Evolutionary conservation across 2,329 filamentous ascomycete species (phyloP).

Genomic region (Aciculosporium take): DNA sequence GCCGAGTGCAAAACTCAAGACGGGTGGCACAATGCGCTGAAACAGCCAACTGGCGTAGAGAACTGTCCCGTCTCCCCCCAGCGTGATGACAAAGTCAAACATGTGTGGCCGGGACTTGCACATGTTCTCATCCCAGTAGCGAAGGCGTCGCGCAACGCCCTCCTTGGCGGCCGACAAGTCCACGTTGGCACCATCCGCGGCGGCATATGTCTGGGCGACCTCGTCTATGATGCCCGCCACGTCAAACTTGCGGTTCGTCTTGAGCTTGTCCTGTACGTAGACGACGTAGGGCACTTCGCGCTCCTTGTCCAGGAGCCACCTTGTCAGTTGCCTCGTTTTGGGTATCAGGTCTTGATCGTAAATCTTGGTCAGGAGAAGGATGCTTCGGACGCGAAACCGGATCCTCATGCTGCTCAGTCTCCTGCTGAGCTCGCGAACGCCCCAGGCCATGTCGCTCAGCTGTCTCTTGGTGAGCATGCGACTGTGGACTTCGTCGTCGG

Average conservation of each 20-base stretch:
- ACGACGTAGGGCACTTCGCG: slow-evolving; percentile 57
- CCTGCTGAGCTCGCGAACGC: slow-evolving; percentile 79
- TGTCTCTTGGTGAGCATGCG: slow-evolving; percentile 90
- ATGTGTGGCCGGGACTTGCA: slow-evolving; percentile 66
- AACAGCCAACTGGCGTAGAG: slow-evolving; percentile 95
- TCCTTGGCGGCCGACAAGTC: slow-evolving; percentile 20
- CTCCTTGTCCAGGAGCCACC: slow-evolving; percentile 67
- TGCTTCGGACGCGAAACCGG: slow-evolving; percentile 63
- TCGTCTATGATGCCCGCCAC: slow-evolving; percentile 52
- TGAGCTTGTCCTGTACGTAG: slow-evolving; percentile 67
- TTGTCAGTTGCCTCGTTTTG: slow-evolving; percentile 61
- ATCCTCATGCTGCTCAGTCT: slow-evolving; percentile 71
- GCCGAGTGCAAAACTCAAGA: slow-evolving; percentile 80
- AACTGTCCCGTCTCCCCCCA: slow-evolving; percentile 93
- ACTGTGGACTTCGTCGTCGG: slow-evolving; percentile 31
- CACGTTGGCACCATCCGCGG: slow-evolving; percentile 21
- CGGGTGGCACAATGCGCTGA: slow-evolving; percentile 84
- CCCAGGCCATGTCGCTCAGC: slow-evolving; percentile 92
- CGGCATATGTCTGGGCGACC: slow-evolving; percentile 30
- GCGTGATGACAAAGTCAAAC: slow-evolving; percentile 86
- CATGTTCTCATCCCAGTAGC: slow-evolving; percentile 72
- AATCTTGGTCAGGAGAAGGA: slow-evolving; percentile 87
- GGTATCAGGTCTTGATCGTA: slow-evolving; percentile 68
- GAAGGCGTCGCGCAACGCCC: slow-evolving; percentile 39
- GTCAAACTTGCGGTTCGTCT: slow-evolving; percentile 60